phyloP scores from a whole-genome alignment of 192 early-diverging fungal species.

The Chytriomyces sp. region DNA sequence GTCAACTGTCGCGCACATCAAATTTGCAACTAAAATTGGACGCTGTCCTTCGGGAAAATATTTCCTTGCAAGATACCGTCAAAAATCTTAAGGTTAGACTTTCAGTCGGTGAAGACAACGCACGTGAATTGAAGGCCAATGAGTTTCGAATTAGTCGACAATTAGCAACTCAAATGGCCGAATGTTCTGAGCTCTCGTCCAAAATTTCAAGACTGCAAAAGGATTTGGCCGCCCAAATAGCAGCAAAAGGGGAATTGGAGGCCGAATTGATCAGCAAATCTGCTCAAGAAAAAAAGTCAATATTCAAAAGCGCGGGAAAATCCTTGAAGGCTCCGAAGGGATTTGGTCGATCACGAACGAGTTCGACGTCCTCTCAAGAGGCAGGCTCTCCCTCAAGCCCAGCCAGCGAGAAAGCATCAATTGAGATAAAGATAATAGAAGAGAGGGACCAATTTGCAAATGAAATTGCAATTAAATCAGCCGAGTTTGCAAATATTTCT shows the following conservation, averaged over 20 bases:
- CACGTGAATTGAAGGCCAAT: not conserved
- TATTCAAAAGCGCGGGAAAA: not conserved
- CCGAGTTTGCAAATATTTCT: conserved; percentile 5
- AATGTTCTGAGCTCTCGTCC: not conserved
- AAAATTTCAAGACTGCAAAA: conserved; percentile 14
- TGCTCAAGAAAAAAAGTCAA: not conserved
- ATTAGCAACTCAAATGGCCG: conserved; percentile 4
- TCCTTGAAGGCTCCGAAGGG: not conserved
- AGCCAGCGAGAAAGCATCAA: not conserved
- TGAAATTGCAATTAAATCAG: conserved; percentile 2
- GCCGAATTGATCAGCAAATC: conserved; percentile 15
- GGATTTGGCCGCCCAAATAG: conserved; percentile 16
- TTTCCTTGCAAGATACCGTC: not conserved
- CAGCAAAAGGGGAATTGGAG: conserved; percentile 17
- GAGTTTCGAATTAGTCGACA: not conserved
- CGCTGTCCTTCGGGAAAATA: not conserved
- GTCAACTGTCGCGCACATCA: not conserved
- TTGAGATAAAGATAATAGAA: conserved; percentile 1
- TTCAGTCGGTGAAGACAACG: conserved; percentile 1
- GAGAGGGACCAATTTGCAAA: conserved; percentile 19
- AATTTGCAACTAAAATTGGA: conserved; percentile 16
- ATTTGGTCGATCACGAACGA: not conserved
- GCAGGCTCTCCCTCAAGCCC: not conserved
- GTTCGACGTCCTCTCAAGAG: not conserved
- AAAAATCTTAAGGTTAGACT: not conserved